These are phyloP conservation scores for Plantago elongata DNA, from an alignment of 257 asterid species.

Conservation along the genomic window DNA sequence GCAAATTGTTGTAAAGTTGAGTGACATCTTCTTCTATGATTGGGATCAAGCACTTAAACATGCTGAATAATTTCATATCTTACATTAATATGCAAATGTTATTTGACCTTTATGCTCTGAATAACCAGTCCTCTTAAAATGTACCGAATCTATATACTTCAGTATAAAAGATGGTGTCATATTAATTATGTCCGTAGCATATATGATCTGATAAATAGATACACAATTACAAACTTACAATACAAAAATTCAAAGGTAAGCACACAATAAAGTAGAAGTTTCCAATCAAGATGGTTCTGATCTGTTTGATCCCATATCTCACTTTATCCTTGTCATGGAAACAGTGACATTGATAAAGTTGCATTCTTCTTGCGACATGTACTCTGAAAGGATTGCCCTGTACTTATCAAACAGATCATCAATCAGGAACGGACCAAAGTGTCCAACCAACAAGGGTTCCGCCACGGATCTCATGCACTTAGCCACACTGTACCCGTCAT, in stretches of 20 bases:
- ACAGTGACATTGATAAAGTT: constrained; percentile 40
- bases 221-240: too few relatives aligned
- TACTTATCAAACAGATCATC: constrained; percentile 40
- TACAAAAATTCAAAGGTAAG: too few relatives aligned
- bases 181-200: too few relatives aligned
- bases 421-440: constrained; percentile 40
- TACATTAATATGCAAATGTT: too few relatives aligned
- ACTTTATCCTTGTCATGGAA: constrained; percentile 27
- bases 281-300: background rate
- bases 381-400: constrained; percentile 12
- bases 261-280: too few relatives aligned
- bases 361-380: constrained; percentile 34
- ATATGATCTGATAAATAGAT: too few relatives aligned
- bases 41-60: constrained; percentile 6
- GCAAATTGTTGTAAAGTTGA: constrained; percentile 22
- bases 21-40: constrained; percentile 38
- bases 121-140: too few relatives aligned
- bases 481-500: constrained; percentile 38
- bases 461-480: constrained; percentile 62
- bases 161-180: too few relatives aligned
- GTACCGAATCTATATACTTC: too few relatives aligned
- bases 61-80: too few relatives aligned
- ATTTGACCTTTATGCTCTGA: too few relatives aligned
- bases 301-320: background rate
- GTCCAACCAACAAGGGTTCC: constrained; percentile 54